A percentile compares a stretch with the other conserved stretches of the same genome.
Conservation (phyloP, 2,329 filamentous ascomycete species). For the Fonsecaea multimorphosa region DNA sequence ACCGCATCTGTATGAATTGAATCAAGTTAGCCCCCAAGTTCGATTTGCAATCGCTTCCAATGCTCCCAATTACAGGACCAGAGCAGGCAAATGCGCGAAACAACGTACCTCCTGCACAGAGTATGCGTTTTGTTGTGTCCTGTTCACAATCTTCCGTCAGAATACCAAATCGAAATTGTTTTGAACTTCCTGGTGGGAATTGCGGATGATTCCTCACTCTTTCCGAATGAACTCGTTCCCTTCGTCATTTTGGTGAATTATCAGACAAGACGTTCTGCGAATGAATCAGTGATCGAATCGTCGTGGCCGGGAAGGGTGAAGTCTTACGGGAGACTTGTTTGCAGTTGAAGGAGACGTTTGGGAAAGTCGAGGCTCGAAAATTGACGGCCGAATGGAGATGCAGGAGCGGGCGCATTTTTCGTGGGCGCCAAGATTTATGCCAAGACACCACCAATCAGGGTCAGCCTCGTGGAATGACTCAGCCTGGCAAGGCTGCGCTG, state of each 20-base stretch:
- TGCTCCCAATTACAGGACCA: background rate
- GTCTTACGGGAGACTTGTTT: constrained; percentile 29
- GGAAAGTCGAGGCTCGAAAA: constrained; percentile 17
- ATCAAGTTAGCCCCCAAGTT: background rate
- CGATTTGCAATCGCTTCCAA: background rate
- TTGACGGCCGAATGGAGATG: constrained; percentile 5
- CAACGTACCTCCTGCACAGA: constrained; percentile 94
- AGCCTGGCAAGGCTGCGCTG: constrained; percentile 8
- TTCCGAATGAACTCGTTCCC: constrained; percentile 74
- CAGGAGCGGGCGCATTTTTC: constrained; percentile 19
- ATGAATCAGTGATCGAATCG: constrained; percentile 10
- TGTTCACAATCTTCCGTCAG: constrained; percentile 25
- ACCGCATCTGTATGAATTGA: constrained; percentile 60
- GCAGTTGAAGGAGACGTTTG: constrained; percentile 19
- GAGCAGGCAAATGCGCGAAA: background rate
- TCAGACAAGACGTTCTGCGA: constrained; percentile 24
- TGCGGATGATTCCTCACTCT: constrained; percentile 58
- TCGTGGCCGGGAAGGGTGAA: background rate
- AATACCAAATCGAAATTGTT: constrained; percentile 10
- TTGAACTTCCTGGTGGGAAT: constrained; percentile 11
- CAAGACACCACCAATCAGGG: constrained; percentile 17
- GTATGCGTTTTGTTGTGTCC: constrained; percentile 95
- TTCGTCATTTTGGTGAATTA: constrained; percentile 54
- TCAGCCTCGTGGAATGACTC: background rate
- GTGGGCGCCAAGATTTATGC: constrained; percentile 32